Percentiles rank a stretch among this genome's conserved stretches.
Evolutionary conservation across 2,329 filamentous ascomycete genomes (phyloP).

Genomic region (Cercospora zeina): DNA sequence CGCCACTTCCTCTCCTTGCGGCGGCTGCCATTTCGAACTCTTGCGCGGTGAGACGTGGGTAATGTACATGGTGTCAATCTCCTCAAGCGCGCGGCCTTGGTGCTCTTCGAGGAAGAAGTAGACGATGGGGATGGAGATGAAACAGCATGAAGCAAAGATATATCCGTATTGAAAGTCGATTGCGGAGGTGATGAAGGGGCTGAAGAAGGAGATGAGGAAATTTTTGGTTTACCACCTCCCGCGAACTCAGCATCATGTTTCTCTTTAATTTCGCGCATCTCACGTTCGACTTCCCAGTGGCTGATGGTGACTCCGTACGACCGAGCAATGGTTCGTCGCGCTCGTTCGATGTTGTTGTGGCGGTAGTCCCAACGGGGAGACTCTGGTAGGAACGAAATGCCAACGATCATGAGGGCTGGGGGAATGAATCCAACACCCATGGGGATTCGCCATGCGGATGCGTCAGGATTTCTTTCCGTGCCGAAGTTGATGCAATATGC

Average conservation of each 20-base stretch:
- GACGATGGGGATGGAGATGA: constrained; percentile 64
- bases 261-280: constrained; percentile 57
- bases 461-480: constrained; percentile 52
- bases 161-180: constrained; percentile 75
- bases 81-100: constrained; percentile 71
- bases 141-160: constrained; percentile 71
- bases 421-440: constrained; percentile 61
- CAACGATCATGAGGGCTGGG: constrained; percentile 55
- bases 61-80: constrained; percentile 78
- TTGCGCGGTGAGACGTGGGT: constrained; percentile 39
- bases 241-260: constrained; percentile 57
- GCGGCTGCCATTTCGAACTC: constrained; percentile 39
- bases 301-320: constrained; percentile 58
- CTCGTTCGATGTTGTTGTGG: constrained; percentile 54
- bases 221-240: constrained; percentile 51
- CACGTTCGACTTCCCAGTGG: constrained; percentile 55
- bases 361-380: constrained; percentile 61
- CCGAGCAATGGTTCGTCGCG: constrained; percentile 54
- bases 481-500: constrained; percentile 58
- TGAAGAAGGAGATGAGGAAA: constrained; percentile 62
- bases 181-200: constrained; percentile 70
- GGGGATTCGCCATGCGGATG: constrained; percentile 64
- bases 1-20: constrained; percentile 37
- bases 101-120: constrained; percentile 78
- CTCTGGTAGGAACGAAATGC: constrained; percentile 58